Evolutionary conservation across 2,329 filamentous ascomycete genomes (phyloP).

Genomic region (Penicillium aurantiogriseum): DNA sequence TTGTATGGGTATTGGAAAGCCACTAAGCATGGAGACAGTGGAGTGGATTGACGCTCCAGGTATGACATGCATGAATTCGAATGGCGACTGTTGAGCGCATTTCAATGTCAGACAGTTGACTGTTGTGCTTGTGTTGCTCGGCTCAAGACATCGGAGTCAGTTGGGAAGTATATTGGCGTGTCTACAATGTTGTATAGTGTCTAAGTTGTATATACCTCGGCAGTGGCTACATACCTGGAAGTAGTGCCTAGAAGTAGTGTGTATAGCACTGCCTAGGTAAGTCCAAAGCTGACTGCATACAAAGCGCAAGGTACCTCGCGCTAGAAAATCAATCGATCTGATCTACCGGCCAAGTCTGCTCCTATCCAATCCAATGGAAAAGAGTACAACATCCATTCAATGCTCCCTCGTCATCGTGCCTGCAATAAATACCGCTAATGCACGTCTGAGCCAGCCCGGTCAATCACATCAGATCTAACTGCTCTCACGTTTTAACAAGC

Average conservation of each 20-base stretch:
- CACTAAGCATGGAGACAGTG: background rate
- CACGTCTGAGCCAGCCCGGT: conserved; percentile 15
- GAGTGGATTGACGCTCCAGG: conserved; percentile 10
- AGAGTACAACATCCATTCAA: background rate
- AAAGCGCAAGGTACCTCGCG: conserved; percentile 5
- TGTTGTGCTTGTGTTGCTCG: conserved; percentile 12
- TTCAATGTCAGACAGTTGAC: conserved; percentile 2
- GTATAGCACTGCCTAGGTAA: background rate
- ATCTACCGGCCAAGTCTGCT: conserved; percentile 11
- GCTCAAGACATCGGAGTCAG: background rate
- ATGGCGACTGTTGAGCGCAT: conserved; percentile 10
- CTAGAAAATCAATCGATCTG: conserved; percentile 6
- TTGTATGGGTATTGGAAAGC: background rate
- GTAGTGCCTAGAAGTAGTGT: background rate
- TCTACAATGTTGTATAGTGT: background rate
- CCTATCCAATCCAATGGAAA: conserved; percentile 6
- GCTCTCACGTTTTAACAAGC: conserved; percentile 17
- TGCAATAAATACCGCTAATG: conserved; percentile 23
- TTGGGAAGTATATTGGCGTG: background rate
- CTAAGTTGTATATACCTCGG: no score
- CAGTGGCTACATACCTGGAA: background rate
- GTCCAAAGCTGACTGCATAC: background rate
- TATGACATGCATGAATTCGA: conserved; percentile 26
- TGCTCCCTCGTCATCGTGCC: conserved; percentile 1
- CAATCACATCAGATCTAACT: conserved; percentile 27